These are phyloP conservation scores for Flaveria linearis DNA, from an alignment of 129 eudicot genomes.

Conservation along the genomic window DNA sequence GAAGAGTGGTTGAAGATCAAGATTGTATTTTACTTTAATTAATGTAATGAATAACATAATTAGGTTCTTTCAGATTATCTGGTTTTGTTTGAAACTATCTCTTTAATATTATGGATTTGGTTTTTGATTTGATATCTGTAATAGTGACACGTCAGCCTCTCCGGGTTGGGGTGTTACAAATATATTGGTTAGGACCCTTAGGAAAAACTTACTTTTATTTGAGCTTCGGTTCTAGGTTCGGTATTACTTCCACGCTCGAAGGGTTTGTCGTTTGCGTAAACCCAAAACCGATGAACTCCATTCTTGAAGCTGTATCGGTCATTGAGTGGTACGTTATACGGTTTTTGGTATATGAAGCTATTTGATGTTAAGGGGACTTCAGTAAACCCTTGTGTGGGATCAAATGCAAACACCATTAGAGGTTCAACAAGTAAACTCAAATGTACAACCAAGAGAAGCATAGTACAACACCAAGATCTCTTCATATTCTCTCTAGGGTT, in stretches of 20 bases:
- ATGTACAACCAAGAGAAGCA: slow-evolving; percentile 20
- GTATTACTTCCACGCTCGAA: slow-evolving; percentile 42
- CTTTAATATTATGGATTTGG: too few species aligned
- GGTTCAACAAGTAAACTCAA: slow-evolving; percentile 17
- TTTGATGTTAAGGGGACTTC: slow-evolving; percentile 45
- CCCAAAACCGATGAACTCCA: slow-evolving; percentile 56
- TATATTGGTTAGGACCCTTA: not conserved
- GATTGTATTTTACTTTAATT: too few species aligned
- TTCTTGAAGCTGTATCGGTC: slow-evolving; percentile 42
- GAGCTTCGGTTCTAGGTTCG: slow-evolving; percentile 55
- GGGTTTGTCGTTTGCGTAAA: slow-evolving; percentile 50
- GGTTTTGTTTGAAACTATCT: too few species aligned
- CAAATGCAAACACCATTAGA: slow-evolving; percentile 26
- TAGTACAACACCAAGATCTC: slow-evolving; percentile 1
- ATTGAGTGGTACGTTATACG: slow-evolving; percentile 45
- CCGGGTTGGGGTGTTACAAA: too few species aligned
- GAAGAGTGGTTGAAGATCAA: too few species aligned
- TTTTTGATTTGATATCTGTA: too few species aligned
- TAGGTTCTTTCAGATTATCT: too few species aligned
- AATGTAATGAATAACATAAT: too few species aligned
- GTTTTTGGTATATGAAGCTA: slow-evolving; percentile 44
- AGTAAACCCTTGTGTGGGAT: slow-evolving; percentile 58
- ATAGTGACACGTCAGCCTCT: too few species aligned
- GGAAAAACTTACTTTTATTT: slow-evolving; percentile 35
- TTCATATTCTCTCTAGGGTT: slow-evolving; percentile 28